Evolutionary conservation across 2,329 filamentous ascomycete genomes (phyloP), one percentile per base, ranked within the genome.

Genomic region (Xylariaceae sp.): DNA sequence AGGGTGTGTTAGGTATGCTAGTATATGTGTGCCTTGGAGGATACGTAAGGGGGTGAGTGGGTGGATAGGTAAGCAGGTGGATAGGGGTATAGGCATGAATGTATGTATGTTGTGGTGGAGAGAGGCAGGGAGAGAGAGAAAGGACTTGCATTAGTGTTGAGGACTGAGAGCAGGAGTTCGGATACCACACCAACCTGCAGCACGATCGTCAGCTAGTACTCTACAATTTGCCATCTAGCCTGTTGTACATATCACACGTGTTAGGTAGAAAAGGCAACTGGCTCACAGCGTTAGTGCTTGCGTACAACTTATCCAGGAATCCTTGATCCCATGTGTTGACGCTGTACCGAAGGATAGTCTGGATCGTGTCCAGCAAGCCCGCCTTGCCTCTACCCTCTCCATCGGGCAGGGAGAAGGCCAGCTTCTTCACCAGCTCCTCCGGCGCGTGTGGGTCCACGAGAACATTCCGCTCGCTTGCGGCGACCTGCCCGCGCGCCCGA

Each of bases 311-410:
- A 75, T 97, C 93, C 69, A 98, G 76, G 74, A 98, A 99, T 10
- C 93, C 93, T 74, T 96, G 93, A 69, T 96, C 90, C 90, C 93
- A 98, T n/a, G 93, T 97, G 75, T 99, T 99, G 69, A 98, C 93
- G 68, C 89, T 95, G 74, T 96, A 92, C 61, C 84, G 81, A 42
- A 98, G 79, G 19, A 97, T 80, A 57, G 86, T 83, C 63, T 86
- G 78, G 44, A 96, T 81, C 2, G 85, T 84, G 32, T 85, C 80
- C 23, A 96, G 77, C 29, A 97, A 77, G 0, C 93, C 93, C 43
- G 89, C 83, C 65, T 89, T 89, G 1, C 87, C 89, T 59, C 76
- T 77, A 7, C 84, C 87, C 40, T 79, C 71, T 2, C 73, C 75
- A 2, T 74, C 66, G 0, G 89, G 86, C 5, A 91, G 76, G 6